phyloP scores from a whole-genome alignment of 257 asterid species.

The Jacaranda mimosifolia region DNA sequence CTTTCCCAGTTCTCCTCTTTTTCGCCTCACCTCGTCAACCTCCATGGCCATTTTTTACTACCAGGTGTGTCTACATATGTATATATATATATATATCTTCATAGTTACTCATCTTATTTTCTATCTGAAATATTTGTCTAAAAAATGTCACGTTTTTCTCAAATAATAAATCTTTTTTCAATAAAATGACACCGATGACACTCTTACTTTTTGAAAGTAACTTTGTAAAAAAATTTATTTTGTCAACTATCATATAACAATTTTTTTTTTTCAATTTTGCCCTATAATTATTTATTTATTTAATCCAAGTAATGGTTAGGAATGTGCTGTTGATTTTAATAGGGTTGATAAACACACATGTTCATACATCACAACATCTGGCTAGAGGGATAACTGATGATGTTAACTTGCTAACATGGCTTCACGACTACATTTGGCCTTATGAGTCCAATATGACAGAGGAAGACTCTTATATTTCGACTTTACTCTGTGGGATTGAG shows the following conservation, averaged over 20 bases:
- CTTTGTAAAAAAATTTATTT: no score
- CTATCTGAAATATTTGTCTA: no score
- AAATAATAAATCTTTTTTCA: no score
- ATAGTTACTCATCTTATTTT: no score
- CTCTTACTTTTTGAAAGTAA: no score
- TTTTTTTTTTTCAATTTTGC: no score
- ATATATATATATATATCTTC: not conserved
- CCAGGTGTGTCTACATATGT: slow-evolving; percentile 45
- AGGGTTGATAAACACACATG: slow-evolving; percentile 83
- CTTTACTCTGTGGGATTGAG: slow-evolving; percentile 84
- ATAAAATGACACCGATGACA: no score
- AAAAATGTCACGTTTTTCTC: no score
- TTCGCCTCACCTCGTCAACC: slow-evolving; percentile 53
- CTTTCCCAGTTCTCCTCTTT: slow-evolving; percentile 51
- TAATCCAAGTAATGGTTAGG: no score
- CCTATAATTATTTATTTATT: no score
- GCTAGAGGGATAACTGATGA: slow-evolving; percentile 87
- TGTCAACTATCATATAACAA: not conserved
- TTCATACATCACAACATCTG: slow-evolving; percentile 84
- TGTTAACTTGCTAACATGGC: slow-evolving; percentile 84
- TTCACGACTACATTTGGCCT: slow-evolving; percentile 83
- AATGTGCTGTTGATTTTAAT: not conserved
- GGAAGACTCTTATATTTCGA: slow-evolving; percentile 76
- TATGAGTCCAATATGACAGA: slow-evolving; percentile 79
- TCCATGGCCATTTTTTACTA: slow-evolving; percentile 61